A percentile compares a stretch with the other conserved stretches of the same genome.
phyloP scores from a whole-genome alignment of 2,329 filamentous ascomycete genomes.

The Sordariomycetes sp. region DNA sequence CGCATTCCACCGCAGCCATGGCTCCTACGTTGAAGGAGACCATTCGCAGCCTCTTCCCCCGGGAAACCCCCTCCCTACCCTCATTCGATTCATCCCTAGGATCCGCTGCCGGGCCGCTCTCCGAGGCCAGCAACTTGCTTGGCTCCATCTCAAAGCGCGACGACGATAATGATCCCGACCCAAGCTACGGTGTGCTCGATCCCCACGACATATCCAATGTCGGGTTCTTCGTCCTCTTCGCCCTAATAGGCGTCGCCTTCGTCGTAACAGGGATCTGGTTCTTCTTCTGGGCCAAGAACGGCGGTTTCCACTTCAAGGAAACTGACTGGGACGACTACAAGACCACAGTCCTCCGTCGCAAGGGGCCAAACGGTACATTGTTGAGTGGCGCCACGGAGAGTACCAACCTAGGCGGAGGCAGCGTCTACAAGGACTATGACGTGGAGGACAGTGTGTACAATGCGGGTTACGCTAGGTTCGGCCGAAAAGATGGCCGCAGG shows the following conservation, averaged over 20 bases:
- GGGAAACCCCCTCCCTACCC: too few species aligned
- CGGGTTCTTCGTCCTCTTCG: conserved; percentile 78
- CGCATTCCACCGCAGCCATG: conserved; percentile 16
- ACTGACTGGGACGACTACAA: conserved; percentile 99
- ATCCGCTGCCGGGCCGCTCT: conserved; percentile 29
- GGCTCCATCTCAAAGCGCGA: conserved; percentile 19
- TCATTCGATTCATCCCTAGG: conserved; percentile 9
- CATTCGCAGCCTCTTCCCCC: conserved; percentile 19
- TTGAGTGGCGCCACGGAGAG: conserved; percentile 73
- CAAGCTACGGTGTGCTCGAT: conserved; percentile 38
- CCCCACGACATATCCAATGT: conserved; percentile 53
- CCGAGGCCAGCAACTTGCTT: conserved; percentile 30
- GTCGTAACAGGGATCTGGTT: conserved; percentile 81
- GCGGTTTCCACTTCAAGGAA: conserved; percentile 79
- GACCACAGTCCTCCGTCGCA: conserved; percentile 79
- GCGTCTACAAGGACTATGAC: conserved; percentile 67
- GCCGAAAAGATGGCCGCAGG: too few species aligned
- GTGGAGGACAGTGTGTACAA: conserved; percentile 25
- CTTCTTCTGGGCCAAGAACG: conserved; percentile 97
- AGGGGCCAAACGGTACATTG: conserved; percentile 80
- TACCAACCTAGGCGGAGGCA: conserved; percentile 81
- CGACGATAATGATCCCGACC: conserved; percentile 25
- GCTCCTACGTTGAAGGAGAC: conserved; percentile 28
- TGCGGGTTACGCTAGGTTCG: neutral
- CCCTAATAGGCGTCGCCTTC: conserved; percentile 68